These are phyloP conservation scores for Globisporangium cylindrosporum DNA, from an alignment of 352 stramenopile species.

Conservation along the genomic window DNA sequence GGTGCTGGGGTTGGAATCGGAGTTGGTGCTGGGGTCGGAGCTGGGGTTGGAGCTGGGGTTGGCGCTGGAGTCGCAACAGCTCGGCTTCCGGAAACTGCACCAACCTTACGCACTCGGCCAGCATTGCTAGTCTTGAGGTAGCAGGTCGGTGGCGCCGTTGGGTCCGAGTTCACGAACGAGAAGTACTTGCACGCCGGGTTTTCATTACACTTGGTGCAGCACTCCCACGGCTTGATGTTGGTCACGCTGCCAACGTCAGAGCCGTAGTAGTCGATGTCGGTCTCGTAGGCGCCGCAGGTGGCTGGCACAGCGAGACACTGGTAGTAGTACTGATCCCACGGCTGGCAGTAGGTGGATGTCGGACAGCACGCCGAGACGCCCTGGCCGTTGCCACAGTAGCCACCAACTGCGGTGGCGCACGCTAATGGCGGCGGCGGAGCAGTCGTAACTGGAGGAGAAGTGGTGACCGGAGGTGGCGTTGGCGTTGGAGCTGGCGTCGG, in stretches of 20 bases:
- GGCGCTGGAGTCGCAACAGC: background rate
- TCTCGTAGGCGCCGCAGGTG: conserved; percentile 20
- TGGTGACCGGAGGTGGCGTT: background rate
- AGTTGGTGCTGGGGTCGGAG: background rate
- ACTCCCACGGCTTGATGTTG: conserved; percentile 30
- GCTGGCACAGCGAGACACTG: conserved; percentile 39
- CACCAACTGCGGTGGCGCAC: conserved; percentile 14
- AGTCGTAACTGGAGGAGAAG: background rate
- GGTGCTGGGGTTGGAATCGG: background rate
- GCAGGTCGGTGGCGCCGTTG: conserved; percentile 15
- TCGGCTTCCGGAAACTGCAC: conserved; percentile 6
- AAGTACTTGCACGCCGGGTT: conserved; percentile 34
- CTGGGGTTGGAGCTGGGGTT: background rate
- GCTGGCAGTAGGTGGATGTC: conserved; percentile 35
- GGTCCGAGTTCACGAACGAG: conserved; percentile 24
- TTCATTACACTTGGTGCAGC: conserved; percentile 27
- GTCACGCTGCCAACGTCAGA: conserved; percentile 27
- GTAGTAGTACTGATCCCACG: conserved; percentile 51
- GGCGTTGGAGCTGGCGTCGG: background rate
- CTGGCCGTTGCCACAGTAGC: conserved; percentile 39
- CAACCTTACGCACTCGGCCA: conserved; percentile 2
- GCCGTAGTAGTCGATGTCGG: background rate
- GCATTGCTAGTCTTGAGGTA: conserved; percentile 30
- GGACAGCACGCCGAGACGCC: conserved; percentile 31
- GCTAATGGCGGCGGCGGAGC: background rate